These are phyloP conservation scores for Elongisporangium anandrum DNA, from an alignment of 352 stramenopile species.

Conservation along the genomic window DNA sequence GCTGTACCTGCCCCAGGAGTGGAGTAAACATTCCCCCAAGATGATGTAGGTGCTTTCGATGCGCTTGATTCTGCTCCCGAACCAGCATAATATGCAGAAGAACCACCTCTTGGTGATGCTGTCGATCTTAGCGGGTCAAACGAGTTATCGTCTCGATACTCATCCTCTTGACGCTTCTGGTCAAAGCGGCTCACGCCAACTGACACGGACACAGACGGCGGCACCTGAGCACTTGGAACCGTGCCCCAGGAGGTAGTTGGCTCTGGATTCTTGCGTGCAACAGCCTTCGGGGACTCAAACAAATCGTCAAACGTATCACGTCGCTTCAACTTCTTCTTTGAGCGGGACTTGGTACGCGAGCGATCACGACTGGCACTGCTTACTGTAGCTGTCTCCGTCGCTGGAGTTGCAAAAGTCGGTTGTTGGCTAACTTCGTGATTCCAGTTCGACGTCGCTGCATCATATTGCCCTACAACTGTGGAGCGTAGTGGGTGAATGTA, in stretches of 20 bases:
- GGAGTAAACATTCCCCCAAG: conserved; percentile 33
- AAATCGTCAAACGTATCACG: conserved; percentile 74
- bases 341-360: conserved; percentile 7
- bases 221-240: neutral
- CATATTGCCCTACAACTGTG: neutral
- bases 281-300: conserved; percentile 55
- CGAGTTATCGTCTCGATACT: conserved; percentile 20
- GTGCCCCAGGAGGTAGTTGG: neutral
- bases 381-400: neutral
- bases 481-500: neutral
- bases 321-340: conserved; percentile 19
- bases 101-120: neutral
- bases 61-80: conserved; percentile 12
- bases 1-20: conserved; percentile 16
- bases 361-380: neutral
- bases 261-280: neutral
- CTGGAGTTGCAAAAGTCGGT: neutral
- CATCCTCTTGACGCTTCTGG: conserved; percentile 13
- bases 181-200: conserved; percentile 61
- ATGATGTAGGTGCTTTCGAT: conserved; percentile 16
- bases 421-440: neutral
- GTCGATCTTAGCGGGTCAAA: conserved; percentile 2
- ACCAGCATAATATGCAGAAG: conserved; percentile 11
- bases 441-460: neutral
- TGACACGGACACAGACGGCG: neutral